Evolutionary conservation across 768 basidiomycete genomes (phyloP).

Genomic region (Cystobasidium tubakii): DNA sequence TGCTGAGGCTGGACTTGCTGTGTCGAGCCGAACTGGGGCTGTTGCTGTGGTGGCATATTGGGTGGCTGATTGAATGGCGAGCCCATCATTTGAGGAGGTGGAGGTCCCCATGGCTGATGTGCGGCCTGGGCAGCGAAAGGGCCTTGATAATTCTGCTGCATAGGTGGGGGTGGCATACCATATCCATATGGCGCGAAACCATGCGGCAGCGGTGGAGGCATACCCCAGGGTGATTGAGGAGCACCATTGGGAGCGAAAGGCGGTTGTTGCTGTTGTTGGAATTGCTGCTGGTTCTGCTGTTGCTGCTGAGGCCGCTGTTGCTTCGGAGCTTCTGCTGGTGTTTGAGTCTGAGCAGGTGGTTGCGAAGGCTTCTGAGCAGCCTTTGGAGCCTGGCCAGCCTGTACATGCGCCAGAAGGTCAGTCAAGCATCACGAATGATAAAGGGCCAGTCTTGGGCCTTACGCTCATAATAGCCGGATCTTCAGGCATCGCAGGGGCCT

Average conservation of each 20-base stretch:
- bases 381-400: not conserved
- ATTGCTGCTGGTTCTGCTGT: conserved; percentile 19
- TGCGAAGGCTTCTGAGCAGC: not conserved
- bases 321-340: not conserved
- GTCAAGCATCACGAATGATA: not conserved
- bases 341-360: conserved; percentile 7
- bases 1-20: not conserved
- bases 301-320: conserved; percentile 27
- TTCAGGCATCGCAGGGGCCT: conserved; percentile 16
- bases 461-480: conserved; percentile 40
- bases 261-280: conserved; percentile 12
- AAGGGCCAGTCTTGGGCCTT: not conserved
- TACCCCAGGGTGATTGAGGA: conserved; percentile 12
- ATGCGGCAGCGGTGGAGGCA: not conserved
- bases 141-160: conserved; percentile 8
- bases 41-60: not conserved
- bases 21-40: not conserved
- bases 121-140: conserved; percentile 29
- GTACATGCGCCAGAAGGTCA: not conserved
- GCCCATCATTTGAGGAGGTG: conserved; percentile 36
- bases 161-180: conserved; percentile 25
- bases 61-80: conserved; percentile 12
- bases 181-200: conserved; percentile 26
- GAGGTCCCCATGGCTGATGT: conserved; percentile 33
- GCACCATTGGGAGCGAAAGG: not conserved